Conservation (phyloP, 306 rosid genomes). For the Lathyrus tuberosus region DNA sequence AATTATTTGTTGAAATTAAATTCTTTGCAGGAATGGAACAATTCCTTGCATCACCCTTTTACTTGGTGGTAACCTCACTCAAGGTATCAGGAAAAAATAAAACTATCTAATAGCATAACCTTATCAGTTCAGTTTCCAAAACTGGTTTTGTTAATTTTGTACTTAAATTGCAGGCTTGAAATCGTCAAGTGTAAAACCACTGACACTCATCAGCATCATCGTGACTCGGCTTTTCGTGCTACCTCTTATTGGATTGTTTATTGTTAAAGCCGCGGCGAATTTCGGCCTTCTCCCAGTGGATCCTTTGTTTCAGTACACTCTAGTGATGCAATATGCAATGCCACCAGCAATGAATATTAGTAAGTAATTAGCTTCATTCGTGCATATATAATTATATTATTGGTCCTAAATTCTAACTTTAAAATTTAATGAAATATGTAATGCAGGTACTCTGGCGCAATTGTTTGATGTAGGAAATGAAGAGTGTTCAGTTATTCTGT, state of each 20-base stretch:
- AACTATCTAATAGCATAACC: background rate
- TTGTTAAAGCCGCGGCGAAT: slow-evolving; percentile 58
- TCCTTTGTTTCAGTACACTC: slow-evolving; percentile 69
- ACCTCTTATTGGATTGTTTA: slow-evolving; percentile 63
- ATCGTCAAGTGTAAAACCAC: slow-evolving; percentile 53
- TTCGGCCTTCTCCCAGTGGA: slow-evolving; percentile 65
- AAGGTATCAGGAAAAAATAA: slow-evolving; percentile 48
- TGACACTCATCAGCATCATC: slow-evolving; percentile 48
- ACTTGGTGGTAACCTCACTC: slow-evolving; percentile 85
- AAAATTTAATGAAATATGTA: slow-evolving; percentile 6
- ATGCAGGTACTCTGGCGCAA: slow-evolving; percentile 83
- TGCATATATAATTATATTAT: background rate
- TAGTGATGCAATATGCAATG: slow-evolving; percentile 76
- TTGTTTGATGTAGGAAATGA: slow-evolving; percentile 83
- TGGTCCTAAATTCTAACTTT: slow-evolving; percentile 8
- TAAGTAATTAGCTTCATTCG: slow-evolving; percentile 37
- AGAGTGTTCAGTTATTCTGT: slow-evolving; percentile 79
- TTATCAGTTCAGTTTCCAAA: background rate
- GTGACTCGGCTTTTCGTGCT: slow-evolving; percentile 47
- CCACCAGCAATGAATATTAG: slow-evolving; percentile 96
- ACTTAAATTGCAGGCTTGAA: slow-evolving; percentile 54
- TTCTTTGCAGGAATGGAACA: slow-evolving; percentile 65
- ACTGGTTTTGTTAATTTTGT: slow-evolving; percentile 17
- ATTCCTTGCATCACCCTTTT: slow-evolving; percentile 88
- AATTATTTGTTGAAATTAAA: slow-evolving; percentile 28